A percentile compares a stretch with the other conserved stretches of the same genome.
These are phyloP conservation scores for Glutinoglossum americanum DNA, from an alignment of 495 filamentous ascomycete genomes.

Conservation along the genomic window DNA sequence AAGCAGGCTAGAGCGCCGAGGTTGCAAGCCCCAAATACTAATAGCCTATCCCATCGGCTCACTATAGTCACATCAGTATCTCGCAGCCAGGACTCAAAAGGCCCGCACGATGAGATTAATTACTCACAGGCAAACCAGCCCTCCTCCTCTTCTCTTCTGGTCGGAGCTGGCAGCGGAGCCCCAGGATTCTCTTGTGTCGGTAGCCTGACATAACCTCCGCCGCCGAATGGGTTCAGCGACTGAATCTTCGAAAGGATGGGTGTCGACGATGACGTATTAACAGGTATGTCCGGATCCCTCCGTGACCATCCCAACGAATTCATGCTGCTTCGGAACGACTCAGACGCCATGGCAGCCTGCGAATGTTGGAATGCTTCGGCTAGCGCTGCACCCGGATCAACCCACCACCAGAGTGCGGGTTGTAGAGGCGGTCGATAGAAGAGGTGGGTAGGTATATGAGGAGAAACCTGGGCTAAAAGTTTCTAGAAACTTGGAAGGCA, in stretches of 20 bases:
- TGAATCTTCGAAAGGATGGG: slow-evolving; percentile 63
- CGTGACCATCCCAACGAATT: slow-evolving; percentile 90
- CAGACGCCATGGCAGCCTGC: slow-evolving; percentile 50
- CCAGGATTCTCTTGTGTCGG: slow-evolving; percentile 69
- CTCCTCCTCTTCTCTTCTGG: slow-evolving; percentile 79
- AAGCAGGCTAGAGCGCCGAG: slow-evolving; percentile 79
- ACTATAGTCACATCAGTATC: slow-evolving; percentile 32
- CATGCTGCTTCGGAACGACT: slow-evolving; percentile 80
- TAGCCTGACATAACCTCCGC: slow-evolving; percentile 75
- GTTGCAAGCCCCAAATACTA: slow-evolving; percentile 85
- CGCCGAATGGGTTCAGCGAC: slow-evolving; percentile 73
- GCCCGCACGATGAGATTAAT: background rate
- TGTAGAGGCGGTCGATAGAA: background rate
- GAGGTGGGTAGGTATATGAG: background rate
- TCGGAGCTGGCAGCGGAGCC: slow-evolving; percentile 69
- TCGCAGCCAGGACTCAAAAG: background rate
- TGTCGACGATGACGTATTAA: slow-evolving; percentile 48
- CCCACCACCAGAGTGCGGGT: background rate
- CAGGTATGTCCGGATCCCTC: slow-evolving; percentile 57
- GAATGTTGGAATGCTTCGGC: background rate
- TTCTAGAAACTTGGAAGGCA: background rate
- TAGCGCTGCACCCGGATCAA: background rate
- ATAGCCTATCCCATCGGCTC: slow-evolving; percentile 87
- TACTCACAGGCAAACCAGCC: slow-evolving; percentile 90
- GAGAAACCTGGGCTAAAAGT: background rate